These are phyloP conservation scores for Limonium bicolor DNA, from an alignment of 148 eudicot species.

Conservation along the genomic window DNA sequence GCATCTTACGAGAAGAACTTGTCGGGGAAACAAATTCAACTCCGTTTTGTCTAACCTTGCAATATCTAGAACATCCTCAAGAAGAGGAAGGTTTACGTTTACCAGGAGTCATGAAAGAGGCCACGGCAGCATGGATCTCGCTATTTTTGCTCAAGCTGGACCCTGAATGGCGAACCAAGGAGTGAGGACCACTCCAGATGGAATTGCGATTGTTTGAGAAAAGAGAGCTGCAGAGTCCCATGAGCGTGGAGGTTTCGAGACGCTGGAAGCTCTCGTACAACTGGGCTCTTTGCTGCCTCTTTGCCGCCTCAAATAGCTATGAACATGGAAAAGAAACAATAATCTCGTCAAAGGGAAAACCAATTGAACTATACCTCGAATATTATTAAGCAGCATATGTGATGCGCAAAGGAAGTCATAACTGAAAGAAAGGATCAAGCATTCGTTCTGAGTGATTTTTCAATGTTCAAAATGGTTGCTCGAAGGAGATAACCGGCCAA, in stretches of 20 bases:
- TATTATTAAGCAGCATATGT: background rate
- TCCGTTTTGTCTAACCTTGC: too few species aligned
- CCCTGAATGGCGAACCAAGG: constrained; percentile 20
- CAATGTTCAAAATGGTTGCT: too few species aligned
- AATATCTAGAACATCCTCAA: too few species aligned
- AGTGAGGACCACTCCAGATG: constrained; percentile 65
- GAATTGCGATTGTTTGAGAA: constrained; percentile 33
- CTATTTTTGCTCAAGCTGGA: constrained; percentile 13
- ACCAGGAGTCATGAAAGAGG: constrained; percentile 33
- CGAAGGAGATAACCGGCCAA: too few species aligned
- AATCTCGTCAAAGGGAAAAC: background rate
- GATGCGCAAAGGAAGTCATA: background rate
- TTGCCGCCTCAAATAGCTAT: constrained; percentile 36
- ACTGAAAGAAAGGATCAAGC: background rate
- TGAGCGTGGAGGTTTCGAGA: constrained; percentile 53
- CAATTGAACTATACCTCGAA: background rate
- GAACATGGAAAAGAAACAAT: background rate
- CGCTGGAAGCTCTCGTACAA: constrained; percentile 48
- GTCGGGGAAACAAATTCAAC: too few species aligned
- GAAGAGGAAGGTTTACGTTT: constrained; percentile 11
- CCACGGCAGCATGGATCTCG: constrained; percentile 43
- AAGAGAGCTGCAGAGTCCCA: constrained; percentile 42
- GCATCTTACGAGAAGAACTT: too few species aligned
- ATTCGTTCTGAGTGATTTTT: too few species aligned
- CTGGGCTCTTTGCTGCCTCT: constrained; percentile 41